Evolutionary conservation across 352 stramenopile species (phyloP), one percentile per base, ranked within the genome.

Genomic region (Saprolegnia diclina): DNA sequence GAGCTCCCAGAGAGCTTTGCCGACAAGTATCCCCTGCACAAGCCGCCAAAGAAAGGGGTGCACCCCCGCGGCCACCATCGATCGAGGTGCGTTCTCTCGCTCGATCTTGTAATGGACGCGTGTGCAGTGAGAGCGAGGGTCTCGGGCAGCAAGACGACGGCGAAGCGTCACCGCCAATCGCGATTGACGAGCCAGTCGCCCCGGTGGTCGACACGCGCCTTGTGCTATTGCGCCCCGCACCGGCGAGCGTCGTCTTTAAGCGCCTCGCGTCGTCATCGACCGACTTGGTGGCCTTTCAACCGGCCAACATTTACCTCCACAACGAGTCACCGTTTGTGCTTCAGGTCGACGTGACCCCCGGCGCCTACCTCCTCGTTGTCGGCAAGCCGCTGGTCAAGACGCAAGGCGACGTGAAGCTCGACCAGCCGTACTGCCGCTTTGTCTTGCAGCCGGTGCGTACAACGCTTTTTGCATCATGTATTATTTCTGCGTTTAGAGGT

Each of bases 251-350:
- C 29, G 42, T 44, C 45, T 72, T 68, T 37, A 67, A 61, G 18
- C 29, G 55, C 21, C 48, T 29, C 6, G 16, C 53, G 16, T 32
- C 29, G 35, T 35, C 46, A 6, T 26, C 37, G 26, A 18, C 29
- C 7, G 53, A 37, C 29, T 52, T 69, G 7, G 32, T 69, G n/a
- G 63, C 62, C 21, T 66, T 56, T 11, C 24, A 83, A 21, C 80
- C 86, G 0, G 83, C 79, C 9, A 94, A 92, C 61, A 77, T 94
- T 19, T 92, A 91, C 40, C 64, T 94, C 5, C 81, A 91, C 56
- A 94, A 94, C 72, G 85, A 75, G 35, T 87, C 83, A 1, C 21
- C 75, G 13, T 82, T 71, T 9, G 75, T 80, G 13, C 86, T 86
- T 71, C 68, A 80, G 9, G 77, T 91, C 2, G 72, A 90, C 63